Base-by-base conservation (phyloP, 495 filamentous ascomycete genomes). In the Aspergillus indologenus region DNA sequence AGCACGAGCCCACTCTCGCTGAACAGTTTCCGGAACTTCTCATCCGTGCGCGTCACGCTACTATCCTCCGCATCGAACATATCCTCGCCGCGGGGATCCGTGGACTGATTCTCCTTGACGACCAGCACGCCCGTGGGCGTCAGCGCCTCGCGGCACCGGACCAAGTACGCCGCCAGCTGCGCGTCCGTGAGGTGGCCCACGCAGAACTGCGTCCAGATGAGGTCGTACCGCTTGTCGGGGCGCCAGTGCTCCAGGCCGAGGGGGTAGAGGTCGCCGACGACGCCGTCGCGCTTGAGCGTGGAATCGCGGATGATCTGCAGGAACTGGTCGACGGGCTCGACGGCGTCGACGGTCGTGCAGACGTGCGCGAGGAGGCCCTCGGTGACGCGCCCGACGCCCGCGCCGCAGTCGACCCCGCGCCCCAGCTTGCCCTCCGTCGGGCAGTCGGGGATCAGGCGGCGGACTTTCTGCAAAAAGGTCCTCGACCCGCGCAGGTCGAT, bases 191-290 rank as follows among this genome's bases (percentile, higher is more conserved):
- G 73, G 68, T 96, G 88, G 17, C 91, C 90, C n/a, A 95, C 72
- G 74, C 92, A 97, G 92, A 92, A 96, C 73, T 97, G 93, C 49
- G 84, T 89, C 83, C 82, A 85, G 56, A 92, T 78, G 43, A 80
- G 49, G 57, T 75, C 81, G 61, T 89, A 88, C 46, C 69, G 72
- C 23, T 75, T 79, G 5, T 77, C 71, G 0, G 88, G 89, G 51
- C 61, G 59, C 91, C 91, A 96, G 42, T 83, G 72, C 73, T 96
- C 87, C 2, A 96, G 75, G 3, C 91, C 90, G 9, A 86, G 66
- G 54, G 89, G 90, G 67, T 83, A 88, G 52, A 96, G 78, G 34
- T 81, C 74, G 0, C 86, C 85, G 18, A 93, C 55, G 24, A 61
- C 61, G n/a, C 74, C 71, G 9, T 62, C 58, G 34, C 61, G 54